Conservation (phyloP, 768 basidiomycete species). For the Hortiboletus campestris region DNA sequence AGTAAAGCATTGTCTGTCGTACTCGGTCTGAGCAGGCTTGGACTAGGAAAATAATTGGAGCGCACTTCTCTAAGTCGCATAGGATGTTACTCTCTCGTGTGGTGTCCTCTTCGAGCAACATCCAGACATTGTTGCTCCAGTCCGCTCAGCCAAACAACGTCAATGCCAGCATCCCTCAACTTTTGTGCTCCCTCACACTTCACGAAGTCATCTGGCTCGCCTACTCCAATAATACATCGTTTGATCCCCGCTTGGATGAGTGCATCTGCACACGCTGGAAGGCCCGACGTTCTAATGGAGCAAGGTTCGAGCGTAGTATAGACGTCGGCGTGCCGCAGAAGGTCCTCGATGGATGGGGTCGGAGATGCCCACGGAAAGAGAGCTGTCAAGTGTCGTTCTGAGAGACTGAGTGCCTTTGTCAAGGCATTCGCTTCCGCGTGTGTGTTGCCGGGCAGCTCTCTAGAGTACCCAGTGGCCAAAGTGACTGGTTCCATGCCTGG, state of each 20-base stretch:
- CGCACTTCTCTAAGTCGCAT: constrained; percentile 1
- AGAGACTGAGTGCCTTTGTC: constrained; percentile 57
- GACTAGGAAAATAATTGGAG: background rate
- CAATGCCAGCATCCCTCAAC: constrained; percentile 66
- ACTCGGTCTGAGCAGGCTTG: background rate
- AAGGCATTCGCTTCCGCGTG: constrained; percentile 97
- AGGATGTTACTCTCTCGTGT: background rate
- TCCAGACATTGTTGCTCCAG: constrained; percentile 78
- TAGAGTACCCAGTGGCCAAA: constrained; percentile 80
- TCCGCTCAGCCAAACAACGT: constrained; percentile 71
- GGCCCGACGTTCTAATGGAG: constrained; percentile 82
- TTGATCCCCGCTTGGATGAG: constrained; percentile 68
- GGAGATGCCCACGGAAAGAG: constrained; percentile 39
- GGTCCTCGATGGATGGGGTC: constrained; percentile 38
- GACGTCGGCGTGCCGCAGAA: constrained; percentile 63
- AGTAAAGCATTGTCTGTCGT: constrained; percentile 15
- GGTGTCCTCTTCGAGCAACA: constrained; percentile 67
- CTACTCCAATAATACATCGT: constrained; percentile 83
- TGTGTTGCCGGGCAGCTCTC: constrained; percentile 91
- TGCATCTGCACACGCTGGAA: constrained; percentile 82
- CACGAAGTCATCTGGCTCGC: constrained; percentile 94
- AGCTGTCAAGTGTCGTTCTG: constrained; percentile 41
- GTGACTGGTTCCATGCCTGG: constrained; percentile 47
- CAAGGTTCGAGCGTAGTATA: constrained; percentile 99
- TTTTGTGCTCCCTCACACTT: constrained; percentile 82